Base-by-base conservation (phyloP, 1,284 basidiomycete species). In the Pseudozyma sp. region DNA sequence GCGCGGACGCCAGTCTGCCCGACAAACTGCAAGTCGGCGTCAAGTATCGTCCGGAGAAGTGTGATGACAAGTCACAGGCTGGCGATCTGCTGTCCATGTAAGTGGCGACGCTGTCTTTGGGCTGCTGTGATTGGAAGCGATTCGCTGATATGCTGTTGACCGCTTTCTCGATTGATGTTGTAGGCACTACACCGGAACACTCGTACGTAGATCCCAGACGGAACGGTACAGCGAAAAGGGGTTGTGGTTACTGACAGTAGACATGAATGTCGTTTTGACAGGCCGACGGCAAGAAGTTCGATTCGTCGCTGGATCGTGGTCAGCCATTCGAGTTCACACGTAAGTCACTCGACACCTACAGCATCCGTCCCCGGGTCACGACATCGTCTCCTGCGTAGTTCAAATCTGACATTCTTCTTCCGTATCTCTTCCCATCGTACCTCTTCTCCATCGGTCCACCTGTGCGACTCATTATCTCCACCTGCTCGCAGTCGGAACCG, bases 251-350 rank as follows among this genome's bases (percentile, higher is more conserved):
- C 24, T 24, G 24, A 24, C 24, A 24, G 24, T 24, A 29, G 40
- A 24, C 29, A 24, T 11, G 13, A 8, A 31, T n/a, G 19, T 17
- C 24, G 19, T 16, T 11, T 0, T 24, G 4, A 30, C 35, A 64
- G 51, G 85, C 88, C n/a, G 89, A 88, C 61, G 92, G 92, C 14
- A 88, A 88, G 54, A 91, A 92, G 84, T 94, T 94, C 78, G 93
- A 94, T 85, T 93, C 92, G 7, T 93, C 92, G 89, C 78, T 87
- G 35, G 87, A 88, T 81, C 81, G 88, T 6, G 86, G 86, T 40
- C 74, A 85, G 45, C 92, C 93, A 2, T 86, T 94, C 10, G 87
- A 78, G 29, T 80, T 80, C 44, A 75, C 68, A 11, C 55, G 71
- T 77, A 60, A 66, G 68, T 55, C 5, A 3, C 29, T 11, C 52